These are phyloP conservation scores for Globisporangium cystogenes DNA, from an alignment of 352 stramenopile genomes.

Conservation along the genomic window DNA sequence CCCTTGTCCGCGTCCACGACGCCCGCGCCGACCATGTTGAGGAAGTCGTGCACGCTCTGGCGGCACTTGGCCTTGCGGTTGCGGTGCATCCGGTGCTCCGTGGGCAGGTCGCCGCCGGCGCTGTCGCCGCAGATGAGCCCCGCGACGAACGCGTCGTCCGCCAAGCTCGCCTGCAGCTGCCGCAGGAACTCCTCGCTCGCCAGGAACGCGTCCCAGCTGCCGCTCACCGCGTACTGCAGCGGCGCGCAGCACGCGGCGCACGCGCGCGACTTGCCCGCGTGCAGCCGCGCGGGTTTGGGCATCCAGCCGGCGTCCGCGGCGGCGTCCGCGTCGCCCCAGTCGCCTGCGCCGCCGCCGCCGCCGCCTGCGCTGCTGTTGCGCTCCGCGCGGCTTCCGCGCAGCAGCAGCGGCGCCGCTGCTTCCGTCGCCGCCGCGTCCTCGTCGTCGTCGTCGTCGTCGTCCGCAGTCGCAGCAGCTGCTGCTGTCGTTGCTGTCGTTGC, in stretches of 20 bases:
- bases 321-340: constrained; percentile 46
- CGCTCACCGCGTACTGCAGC: constrained; percentile 60
- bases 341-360: neutral
- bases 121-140: constrained; percentile 75
- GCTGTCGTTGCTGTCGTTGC: neutral
- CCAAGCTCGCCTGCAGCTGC: constrained; percentile 66
- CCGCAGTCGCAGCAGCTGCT: neutral
- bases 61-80: constrained; percentile 78
- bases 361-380: constrained; percentile 8
- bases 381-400: constrained; percentile 5
- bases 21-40: constrained; percentile 80
- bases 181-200: constrained; percentile 72
- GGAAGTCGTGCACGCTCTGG: constrained; percentile 73
- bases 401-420: neutral
- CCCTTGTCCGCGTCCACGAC: constrained; percentile 74
- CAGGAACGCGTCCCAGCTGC: constrained; percentile 81
- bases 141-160: constrained; percentile 76
- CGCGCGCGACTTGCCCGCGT: constrained; percentile 72
- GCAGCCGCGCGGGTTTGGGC: constrained; percentile 71
- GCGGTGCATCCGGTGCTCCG: constrained; percentile 83
- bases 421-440: neutral
- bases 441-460: neutral
- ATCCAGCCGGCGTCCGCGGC: constrained; percentile 82
- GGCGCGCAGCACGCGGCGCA: constrained; percentile 74
- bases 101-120: constrained; percentile 64